These are phyloP conservation scores for Proliferodiscus dingleyae DNA, from an alignment of 2,329 filamentous ascomycete genomes.

Conservation along the genomic window DNA sequence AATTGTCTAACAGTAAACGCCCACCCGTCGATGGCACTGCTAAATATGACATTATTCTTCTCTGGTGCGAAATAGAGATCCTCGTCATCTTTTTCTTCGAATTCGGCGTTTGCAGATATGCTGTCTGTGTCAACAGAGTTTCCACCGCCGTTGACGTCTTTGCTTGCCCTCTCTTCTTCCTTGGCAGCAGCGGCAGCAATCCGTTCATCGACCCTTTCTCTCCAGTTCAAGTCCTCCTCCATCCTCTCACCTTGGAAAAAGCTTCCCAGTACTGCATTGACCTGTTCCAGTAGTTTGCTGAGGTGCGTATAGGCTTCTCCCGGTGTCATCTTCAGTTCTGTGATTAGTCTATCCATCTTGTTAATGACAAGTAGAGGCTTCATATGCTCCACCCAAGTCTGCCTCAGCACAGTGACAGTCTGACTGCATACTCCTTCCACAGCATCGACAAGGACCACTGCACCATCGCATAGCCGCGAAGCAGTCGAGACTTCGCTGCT, in stretches of 20 bases:
- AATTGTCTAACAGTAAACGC: conserved; percentile 96
- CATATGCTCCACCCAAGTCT: conserved; percentile 92
- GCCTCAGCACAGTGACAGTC: conserved; percentile 91
- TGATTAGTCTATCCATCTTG: conserved; percentile 94
- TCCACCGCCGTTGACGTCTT: conserved; percentile 25
- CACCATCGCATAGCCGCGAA: conserved; percentile 88
- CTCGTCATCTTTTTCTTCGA: conserved; percentile 89
- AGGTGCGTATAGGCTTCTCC: conserved; percentile 85
- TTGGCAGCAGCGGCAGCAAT: conserved; percentile 66
- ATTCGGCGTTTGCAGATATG: conserved; percentile 59
- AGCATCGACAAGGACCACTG: conserved; percentile 89
- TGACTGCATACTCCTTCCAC: conserved; percentile 98
- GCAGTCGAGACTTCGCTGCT: conserved; percentile 97
- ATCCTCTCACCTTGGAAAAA: conserved; percentile 98
- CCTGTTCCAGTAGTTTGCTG: conserved; percentile 84
- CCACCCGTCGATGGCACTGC: conserved; percentile 98
- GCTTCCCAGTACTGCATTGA: conserved; percentile 94
- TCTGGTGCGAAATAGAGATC: conserved; percentile 97
- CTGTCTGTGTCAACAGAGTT: conserved; percentile 42
- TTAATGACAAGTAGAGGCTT: conserved; percentile 95
- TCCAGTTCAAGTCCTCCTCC: conserved; percentile 96
- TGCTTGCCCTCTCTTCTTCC: conserved; percentile 42
- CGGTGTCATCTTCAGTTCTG: conserved; percentile 90
- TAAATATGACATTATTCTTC: conserved; percentile 98
- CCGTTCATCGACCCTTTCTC: conserved; percentile 84